Base-by-base conservation (phyloP, 352 stramenopile genomes). In the Phytophthora tentaculata region DNA sequence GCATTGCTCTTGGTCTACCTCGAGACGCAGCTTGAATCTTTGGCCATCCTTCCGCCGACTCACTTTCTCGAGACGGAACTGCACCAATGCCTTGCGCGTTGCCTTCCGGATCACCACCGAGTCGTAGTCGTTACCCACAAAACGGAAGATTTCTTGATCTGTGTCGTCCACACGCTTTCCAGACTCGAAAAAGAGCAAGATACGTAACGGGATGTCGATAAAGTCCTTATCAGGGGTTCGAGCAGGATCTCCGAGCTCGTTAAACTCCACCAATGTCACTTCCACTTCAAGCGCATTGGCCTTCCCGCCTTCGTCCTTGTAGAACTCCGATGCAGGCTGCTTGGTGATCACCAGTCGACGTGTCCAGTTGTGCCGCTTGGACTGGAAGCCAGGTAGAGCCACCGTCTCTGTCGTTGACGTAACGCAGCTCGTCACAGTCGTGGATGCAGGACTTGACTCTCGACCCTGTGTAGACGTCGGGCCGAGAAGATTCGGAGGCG, bases 291-390 rank as follows among this genome's bases (percentile, higher is more conserved):
- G 70, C 3, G 85, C 81, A 66, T 96, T 96, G 1, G 88, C 75
- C 63, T 94, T 94, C 17, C 88, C 88, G 9, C 88, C 88, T 93
- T 96, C 88, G 55, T 96, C 88, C 63, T 96, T 96, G 76, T 94
- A 96, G 60, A 96, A 96, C 65, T 94, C 86, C 17, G 88, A 92
- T 13, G 79, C 67, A 9, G 88, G 88, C 66, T 96, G 88, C 70
- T 91, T 96, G 12, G 85, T 93, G 47, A 96, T 86, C n/a, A 94
- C 86, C 44, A 96, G 70, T 47, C 88, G 75, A 37, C 86, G 79
- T 14, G 83, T 85, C 85, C 85, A 92, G 13, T 77, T 80, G n/a
- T 47, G 43, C 16, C 84, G 75, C 61, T 86, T 86, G 14, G 67
- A 56, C 37, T 54, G 48, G 32, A 72, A 52, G 1, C 39, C 41